Percentiles rank a stretch among this genome's conserved stretches.
phyloP scores from a whole-genome alignment of 495 filamentous ascomycete species.

The Penicillium pancosmium region DNA sequence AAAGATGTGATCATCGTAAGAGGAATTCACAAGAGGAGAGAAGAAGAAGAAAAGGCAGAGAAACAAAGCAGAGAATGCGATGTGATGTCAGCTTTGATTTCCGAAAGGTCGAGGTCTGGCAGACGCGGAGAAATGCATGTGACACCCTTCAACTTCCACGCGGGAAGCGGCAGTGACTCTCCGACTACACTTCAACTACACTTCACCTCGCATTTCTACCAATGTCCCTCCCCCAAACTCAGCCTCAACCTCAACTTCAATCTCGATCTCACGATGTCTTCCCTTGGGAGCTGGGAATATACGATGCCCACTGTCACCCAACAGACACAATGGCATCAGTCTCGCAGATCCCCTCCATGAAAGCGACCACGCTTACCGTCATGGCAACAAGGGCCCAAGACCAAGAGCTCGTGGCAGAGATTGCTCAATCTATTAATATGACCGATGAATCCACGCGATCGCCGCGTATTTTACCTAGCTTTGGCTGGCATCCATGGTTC shows the following conservation, averaged over 20 bases:
- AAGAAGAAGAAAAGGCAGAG: not conserved
- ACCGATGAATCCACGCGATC: slow-evolving; percentile 16
- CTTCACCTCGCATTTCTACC: not conserved
- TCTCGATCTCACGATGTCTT: slow-evolving; percentile 45
- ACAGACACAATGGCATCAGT: slow-evolving; percentile 88
- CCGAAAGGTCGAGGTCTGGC: not conserved
- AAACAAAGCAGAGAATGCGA: no score
- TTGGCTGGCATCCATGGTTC: slow-evolving; percentile 99
- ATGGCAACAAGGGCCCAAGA: slow-evolving; percentile 91
- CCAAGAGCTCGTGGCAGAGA: slow-evolving; percentile 76
- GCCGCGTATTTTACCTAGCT: slow-evolving; percentile 68
- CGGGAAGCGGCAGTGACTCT: not conserved
- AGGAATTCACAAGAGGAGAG: not conserved
- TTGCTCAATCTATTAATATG: slow-evolving; percentile 55
- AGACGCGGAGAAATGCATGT: slow-evolving; percentile 38
- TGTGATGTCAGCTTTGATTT: no score
- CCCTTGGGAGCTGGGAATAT: slow-evolving; percentile 85
- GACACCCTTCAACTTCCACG: slow-evolving; percentile 30
- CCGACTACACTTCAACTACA: not conserved
- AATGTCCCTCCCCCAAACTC: slow-evolving; percentile 14
- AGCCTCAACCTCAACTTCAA: no score
- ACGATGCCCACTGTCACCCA: slow-evolving; percentile 97
- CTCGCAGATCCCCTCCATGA: slow-evolving; percentile 71
- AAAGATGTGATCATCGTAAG: not conserved
- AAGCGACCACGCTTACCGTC: slow-evolving; percentile 72